Evolutionary conservation across 2,329 filamentous ascomycete species (phyloP).

Genomic region (Septoria petroselini): DNA sequence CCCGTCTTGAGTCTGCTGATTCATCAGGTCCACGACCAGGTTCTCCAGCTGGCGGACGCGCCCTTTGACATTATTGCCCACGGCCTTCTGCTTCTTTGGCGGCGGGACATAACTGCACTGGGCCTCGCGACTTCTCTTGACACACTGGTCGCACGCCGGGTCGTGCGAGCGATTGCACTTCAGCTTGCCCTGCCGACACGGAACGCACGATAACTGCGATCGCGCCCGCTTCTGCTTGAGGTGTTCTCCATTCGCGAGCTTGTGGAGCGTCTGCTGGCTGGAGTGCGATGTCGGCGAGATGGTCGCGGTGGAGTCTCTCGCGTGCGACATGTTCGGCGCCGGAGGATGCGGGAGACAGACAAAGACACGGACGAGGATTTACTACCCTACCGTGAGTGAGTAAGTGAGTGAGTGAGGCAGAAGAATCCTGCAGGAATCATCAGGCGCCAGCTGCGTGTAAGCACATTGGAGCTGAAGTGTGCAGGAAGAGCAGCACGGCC

Average conservation of each 20-base stretch:
- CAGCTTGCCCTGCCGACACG: slow-evolving; percentile 39
- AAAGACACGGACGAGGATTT: background rate
- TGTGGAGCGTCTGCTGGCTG: slow-evolving; percentile 18
- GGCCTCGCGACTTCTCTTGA: slow-evolving; percentile 36
- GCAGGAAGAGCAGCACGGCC: no score
- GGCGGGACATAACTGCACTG: slow-evolving; percentile 37
- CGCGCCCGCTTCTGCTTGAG: slow-evolving; percentile 39
- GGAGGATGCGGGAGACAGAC: no score
- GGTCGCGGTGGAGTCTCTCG: slow-evolving; percentile 2
- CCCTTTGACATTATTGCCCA: slow-evolving; percentile 39
- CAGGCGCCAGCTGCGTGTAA: background rate
- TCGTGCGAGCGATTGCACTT: slow-evolving; percentile 37
- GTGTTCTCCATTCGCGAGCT: slow-evolving; percentile 25
- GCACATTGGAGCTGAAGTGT: background rate
- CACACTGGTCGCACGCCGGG: slow-evolving; percentile 41
- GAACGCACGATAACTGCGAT: slow-evolving; percentile 38
- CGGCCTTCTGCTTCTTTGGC: slow-evolving; percentile 32
- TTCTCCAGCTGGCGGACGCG: slow-evolving; percentile 38
- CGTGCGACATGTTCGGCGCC: slow-evolving; percentile 5
- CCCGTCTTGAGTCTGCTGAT: slow-evolving; percentile 27
- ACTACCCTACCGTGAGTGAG: background rate
- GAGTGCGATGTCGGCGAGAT: slow-evolving; percentile 6
- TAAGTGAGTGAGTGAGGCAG: no score
- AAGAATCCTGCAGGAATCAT: slow-evolving; percentile 11
- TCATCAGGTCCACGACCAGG: slow-evolving; percentile 40